phyloP scores from a whole-genome alignment of 2,329 filamentous ascomycete species.

The Rhynchosporium secalis region DNA sequence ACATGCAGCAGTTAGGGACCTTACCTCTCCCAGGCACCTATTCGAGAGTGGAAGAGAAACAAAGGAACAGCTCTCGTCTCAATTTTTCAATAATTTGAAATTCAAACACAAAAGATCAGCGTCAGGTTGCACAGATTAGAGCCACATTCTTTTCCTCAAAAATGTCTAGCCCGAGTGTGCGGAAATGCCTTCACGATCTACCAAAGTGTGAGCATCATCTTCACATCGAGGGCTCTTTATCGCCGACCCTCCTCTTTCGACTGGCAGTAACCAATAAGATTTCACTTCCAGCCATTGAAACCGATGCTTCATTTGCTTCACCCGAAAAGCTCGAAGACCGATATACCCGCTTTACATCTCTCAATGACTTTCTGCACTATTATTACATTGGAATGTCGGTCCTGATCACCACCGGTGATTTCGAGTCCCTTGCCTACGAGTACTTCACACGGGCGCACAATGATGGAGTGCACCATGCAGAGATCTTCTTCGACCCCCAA shows the following conservation, averaged over 20 bases:
- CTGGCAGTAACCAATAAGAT: constrained; percentile 69
- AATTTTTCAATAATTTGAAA: background rate
- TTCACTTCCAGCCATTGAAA: constrained; percentile 53
- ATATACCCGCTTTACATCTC: constrained; percentile 66
- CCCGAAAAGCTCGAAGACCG: constrained; percentile 58
- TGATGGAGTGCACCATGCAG: constrained; percentile 69
- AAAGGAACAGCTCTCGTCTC: too few relatives aligned
- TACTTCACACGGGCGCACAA: constrained; percentile 66
- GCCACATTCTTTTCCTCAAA: background rate
- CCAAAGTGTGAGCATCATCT: constrained; percentile 84
- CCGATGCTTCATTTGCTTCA: constrained; percentile 64
- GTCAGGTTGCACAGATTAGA: background rate
- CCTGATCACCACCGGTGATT: constrained; percentile 65
- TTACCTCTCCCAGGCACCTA: too few relatives aligned
- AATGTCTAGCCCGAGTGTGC: constrained; percentile 19
- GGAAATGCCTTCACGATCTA: constrained; percentile 58
- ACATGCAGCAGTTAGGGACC: too few relatives aligned
- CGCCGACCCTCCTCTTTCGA: constrained; percentile 67
- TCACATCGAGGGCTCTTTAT: constrained; percentile 75
- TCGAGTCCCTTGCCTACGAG: constrained; percentile 68
- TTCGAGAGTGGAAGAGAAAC: too few relatives aligned
- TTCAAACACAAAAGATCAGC: background rate
- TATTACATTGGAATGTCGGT: constrained; percentile 77
- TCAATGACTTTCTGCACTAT: constrained; percentile 77
- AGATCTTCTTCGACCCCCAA: constrained; percentile 82